phyloP scores from a whole-genome alignment of 345 rosid genomes.

The Combretum micranthum region DNA sequence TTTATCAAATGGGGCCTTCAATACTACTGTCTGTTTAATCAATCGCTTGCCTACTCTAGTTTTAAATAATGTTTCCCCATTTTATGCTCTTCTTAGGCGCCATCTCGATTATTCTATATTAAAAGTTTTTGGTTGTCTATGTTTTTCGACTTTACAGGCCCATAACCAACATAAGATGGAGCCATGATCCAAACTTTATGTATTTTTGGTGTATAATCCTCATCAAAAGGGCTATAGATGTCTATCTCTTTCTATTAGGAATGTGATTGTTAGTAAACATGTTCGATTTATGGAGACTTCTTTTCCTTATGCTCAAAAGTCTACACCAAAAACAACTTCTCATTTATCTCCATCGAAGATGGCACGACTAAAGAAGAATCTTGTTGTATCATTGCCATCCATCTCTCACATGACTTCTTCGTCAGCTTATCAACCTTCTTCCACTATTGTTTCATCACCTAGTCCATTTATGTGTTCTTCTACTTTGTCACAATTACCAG shows the following conservation, averaged over 20 bases:
- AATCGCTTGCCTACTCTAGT: neutral
- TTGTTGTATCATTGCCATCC: too few relatives aligned
- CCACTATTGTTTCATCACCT: too few relatives aligned
- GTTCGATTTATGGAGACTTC: neutral
- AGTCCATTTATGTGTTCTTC: too few relatives aligned
- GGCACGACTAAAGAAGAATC: too few relatives aligned
- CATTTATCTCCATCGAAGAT: too few relatives aligned
- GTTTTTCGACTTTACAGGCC: neutral
- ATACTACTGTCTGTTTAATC: neutral
- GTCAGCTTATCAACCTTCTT: too few relatives aligned
- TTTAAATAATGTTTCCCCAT: neutral
- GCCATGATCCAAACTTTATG: neutral
- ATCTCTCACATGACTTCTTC: too few relatives aligned
- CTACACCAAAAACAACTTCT: too few relatives aligned
- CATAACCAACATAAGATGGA: neutral
- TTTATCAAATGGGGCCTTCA: neutral
- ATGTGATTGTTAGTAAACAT: neutral
- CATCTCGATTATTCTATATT: neutral
- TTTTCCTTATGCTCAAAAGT: too few relatives aligned
- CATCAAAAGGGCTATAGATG: too few relatives aligned
- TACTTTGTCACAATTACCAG: too few relatives aligned
- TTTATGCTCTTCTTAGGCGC: neutral
- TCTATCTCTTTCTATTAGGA: neutral
- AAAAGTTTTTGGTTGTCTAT: constrained; percentile 1
- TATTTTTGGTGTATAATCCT: constrained; percentile 1